phyloP scores from a whole-genome alignment of 108 stramenopile genomes.

The Skeletonema tropicum region DNA sequence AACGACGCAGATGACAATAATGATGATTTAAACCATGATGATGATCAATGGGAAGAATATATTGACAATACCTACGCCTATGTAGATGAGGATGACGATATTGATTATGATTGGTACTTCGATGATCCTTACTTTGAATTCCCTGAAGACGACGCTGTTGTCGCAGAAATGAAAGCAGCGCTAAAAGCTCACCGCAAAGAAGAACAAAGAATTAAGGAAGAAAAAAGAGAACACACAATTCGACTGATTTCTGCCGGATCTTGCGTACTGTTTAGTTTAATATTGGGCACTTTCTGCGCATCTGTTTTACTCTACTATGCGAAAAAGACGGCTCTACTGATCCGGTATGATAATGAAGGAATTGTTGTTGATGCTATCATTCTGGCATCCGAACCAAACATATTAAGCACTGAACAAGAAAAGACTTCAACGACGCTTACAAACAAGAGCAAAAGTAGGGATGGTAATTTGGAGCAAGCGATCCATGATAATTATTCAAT shows the following conservation, averaged over 20 bases:
- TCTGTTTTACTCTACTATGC: constrained; percentile 13
- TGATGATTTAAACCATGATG: neutral
- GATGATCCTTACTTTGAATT: neutral
- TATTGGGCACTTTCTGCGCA: constrained; percentile 6
- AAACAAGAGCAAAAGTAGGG: neutral
- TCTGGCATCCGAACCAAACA: constrained; percentile 15
- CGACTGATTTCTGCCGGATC: neutral
- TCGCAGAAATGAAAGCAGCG: neutral
- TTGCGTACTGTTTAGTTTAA: neutral
- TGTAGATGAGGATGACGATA: neutral
- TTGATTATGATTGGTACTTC: neutral
- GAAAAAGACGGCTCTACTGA: constrained; percentile 11
- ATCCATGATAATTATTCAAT: constrained; percentile 3
- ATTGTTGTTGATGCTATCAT: constrained; percentile 11
- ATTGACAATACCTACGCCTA: neutral
- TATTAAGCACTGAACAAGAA: neutral
- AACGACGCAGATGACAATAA: neutral
- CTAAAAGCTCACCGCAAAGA: constrained; percentile 4
- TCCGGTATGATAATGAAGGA: constrained; percentile 9
- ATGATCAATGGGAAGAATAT: constrained; percentile 1
- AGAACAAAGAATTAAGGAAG: neutral
- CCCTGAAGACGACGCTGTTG: neutral
- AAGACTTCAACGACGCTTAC: constrained; percentile 1
- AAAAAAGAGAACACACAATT: neutral
- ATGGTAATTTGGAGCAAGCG: neutral